Percentiles rank a stretch among this genome's conserved stretches.
Conservation (phyloP, 1,284 basidiomycete genomes). For the Rhodotorula sp. region DNA sequence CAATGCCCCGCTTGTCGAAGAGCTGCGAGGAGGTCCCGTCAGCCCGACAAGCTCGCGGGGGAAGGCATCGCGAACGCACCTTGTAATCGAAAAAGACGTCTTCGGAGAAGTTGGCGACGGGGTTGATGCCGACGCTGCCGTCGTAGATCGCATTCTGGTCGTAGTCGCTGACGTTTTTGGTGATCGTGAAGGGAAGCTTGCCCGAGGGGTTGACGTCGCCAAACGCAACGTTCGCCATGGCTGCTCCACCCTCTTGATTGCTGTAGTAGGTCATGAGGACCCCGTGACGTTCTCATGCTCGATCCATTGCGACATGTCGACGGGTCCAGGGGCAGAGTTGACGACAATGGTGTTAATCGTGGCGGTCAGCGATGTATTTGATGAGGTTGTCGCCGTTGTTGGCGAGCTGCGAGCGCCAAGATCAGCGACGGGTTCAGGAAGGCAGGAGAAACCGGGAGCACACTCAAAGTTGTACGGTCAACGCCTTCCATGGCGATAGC, state of each 20-base stretch:
- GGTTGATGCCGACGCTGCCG: conserved; percentile 13
- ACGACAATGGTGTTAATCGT: conserved; percentile 77
- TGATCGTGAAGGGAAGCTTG: conserved; percentile 55
- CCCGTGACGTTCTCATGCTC: conserved; percentile 39
- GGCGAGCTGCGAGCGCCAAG: conserved; percentile 8
- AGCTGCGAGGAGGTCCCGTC: background rate
- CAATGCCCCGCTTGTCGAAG: conserved; percentile 45
- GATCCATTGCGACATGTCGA: conserved; percentile 37
- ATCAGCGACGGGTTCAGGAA: background rate
- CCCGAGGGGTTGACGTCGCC: conserved; percentile 55
- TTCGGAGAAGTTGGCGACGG: conserved; percentile 47
- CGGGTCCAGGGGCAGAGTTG: conserved; percentile 51
- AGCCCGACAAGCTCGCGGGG: background rate
- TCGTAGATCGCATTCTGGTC: conserved; percentile 18
- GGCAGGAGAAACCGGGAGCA: background rate
- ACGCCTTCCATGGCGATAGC: conserved; percentile 28
- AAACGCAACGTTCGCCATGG: conserved; percentile 43
- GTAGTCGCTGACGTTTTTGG: conserved; percentile 66
- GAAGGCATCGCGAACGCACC: background rate
- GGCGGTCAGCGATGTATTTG: conserved; percentile 46
- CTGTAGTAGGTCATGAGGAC: conserved; percentile 43
- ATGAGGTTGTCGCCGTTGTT: conserved; percentile 45
- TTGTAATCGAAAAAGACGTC: conserved; percentile 59
- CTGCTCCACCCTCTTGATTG: conserved; percentile 44
- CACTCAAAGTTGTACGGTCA: conserved; percentile 37